A percentile compares a stretch with the other conserved stretches of the same genome.
Conservation (phyloP, 768 basidiomycete species). For the Trametes cingulata region DNA sequence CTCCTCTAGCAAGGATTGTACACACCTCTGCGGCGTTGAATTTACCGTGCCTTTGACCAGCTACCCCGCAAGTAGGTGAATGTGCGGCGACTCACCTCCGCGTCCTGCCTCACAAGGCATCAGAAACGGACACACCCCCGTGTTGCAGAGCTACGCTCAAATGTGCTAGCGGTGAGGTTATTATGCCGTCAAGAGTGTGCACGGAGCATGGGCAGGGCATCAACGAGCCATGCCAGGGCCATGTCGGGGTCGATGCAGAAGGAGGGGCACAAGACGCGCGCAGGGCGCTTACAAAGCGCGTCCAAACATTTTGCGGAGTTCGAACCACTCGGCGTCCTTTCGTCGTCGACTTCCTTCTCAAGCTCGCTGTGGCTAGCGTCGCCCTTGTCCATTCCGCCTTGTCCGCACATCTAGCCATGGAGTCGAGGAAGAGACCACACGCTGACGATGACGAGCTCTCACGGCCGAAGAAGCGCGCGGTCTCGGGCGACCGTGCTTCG, state of each 20-base stretch:
- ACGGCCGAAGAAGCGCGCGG: constrained; percentile 32
- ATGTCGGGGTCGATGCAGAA: background rate
- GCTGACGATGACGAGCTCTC: constrained; percentile 27
- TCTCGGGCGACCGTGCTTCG: constrained; percentile 26
- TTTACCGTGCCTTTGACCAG: too few relatives aligned
- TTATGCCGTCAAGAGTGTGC: too few relatives aligned
- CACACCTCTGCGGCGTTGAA: too few relatives aligned
- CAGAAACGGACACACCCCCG: too few relatives aligned
- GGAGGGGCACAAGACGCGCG: background rate
- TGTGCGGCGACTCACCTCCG: too few relatives aligned
- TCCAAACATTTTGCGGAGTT: constrained; percentile 23
- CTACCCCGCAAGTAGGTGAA: too few relatives aligned
- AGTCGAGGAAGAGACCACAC: constrained; percentile 31
- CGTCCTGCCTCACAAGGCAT: too few relatives aligned
- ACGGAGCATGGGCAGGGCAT: too few relatives aligned
- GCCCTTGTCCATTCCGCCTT: background rate
- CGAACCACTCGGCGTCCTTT: constrained; percentile 14
- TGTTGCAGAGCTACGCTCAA: too few relatives aligned
- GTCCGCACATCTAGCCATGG: constrained; percentile 18
- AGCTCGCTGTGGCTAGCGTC: constrained; percentile 17
- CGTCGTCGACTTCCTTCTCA: constrained; percentile 19
- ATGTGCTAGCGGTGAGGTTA: too few relatives aligned
- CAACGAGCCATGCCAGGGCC: background rate
- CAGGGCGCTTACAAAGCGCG: constrained; percentile 13
- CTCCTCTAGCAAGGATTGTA: too few relatives aligned